Percentiles rank a stretch among this genome's conserved stretches.
phyloP scores from a whole-genome alignment of 208 protist genomes.

The Herpetomonas tarakana region DNA sequence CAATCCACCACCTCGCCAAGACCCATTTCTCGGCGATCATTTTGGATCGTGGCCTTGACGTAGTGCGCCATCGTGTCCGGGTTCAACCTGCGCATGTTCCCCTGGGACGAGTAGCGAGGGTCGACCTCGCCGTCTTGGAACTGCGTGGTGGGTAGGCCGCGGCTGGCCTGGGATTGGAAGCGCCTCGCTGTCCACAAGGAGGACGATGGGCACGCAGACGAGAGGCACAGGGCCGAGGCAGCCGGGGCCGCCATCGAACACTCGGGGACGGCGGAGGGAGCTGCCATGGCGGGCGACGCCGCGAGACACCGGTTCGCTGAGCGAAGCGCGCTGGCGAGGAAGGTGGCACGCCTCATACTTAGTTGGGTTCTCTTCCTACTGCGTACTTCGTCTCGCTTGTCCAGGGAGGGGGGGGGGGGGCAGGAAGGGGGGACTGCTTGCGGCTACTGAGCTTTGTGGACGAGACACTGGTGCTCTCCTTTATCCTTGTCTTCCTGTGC shows the following conservation, averaged over 20 bases:
- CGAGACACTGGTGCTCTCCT: no score
- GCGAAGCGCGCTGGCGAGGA: no score
- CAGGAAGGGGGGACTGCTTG: no score
- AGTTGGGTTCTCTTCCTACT: no score
- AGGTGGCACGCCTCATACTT: no score
- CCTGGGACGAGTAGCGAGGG: conserved; percentile 60
- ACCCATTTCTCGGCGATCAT: conserved; percentile 83
- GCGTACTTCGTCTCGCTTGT: no score
- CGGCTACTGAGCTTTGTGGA: no score
- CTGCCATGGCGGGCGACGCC: no score
- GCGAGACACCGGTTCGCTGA: no score
- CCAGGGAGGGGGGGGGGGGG: no score
- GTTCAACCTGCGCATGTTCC: conserved; percentile 75
- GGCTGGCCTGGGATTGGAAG: conserved; percentile 68
- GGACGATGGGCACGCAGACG: not conserved
- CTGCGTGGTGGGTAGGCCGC: conserved; percentile 26
- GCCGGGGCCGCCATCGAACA: not conserved
- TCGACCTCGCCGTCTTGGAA: conserved; percentile 78
- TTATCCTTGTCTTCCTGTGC: no score
- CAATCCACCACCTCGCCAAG: conserved; percentile 82
- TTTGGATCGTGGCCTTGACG: conserved; percentile 88
- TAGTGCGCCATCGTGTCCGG: conserved; percentile 86
- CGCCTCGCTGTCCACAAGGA: conserved; percentile 18
- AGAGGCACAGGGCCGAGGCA: not conserved
- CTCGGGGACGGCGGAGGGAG: not conserved